Percentiles rank a stretch among this genome's conserved stretches.
phyloP scores from a whole-genome alignment of 2,329 filamentous ascomycete genomes.

The Ophiostoma pallidulum region DNA sequence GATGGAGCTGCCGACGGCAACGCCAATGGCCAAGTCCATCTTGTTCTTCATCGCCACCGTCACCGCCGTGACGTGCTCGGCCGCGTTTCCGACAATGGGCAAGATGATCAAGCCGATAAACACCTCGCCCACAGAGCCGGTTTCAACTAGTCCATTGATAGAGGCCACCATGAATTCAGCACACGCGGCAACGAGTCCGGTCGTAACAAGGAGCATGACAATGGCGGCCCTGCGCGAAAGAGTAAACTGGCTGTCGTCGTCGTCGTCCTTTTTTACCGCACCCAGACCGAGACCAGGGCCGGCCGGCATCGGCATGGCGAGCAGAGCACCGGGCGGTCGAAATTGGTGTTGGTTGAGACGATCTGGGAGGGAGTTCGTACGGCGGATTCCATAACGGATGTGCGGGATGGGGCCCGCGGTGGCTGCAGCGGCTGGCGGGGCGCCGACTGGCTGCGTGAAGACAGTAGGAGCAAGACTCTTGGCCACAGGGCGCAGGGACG shows the following conservation, averaged over 20 bases:
- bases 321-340: slow-evolving; percentile 40
- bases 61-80: slow-evolving; percentile 63
- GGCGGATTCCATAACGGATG: slow-evolving; percentile 55
- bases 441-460: slow-evolving; percentile 43
- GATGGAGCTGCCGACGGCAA: slow-evolving; percentile 61
- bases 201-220: slow-evolving; percentile 53
- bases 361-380: slow-evolving; percentile 66
- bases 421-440: slow-evolving; percentile 19
- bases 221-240: slow-evolving; percentile 49
- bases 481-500: slow-evolving; percentile 52
- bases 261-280: slow-evolving; percentile 16
- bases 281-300: slow-evolving; percentile 25
- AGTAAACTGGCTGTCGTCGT: slow-evolving; percentile 27
- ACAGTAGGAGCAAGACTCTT: slow-evolving; percentile 64
- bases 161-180: slow-evolving; percentile 62
- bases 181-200: slow-evolving; percentile 56
- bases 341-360: slow-evolving; percentile 43
- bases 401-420: slow-evolving; percentile 42
- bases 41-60: slow-evolving; percentile 66
- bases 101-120: slow-evolving; percentile 66
- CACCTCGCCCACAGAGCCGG: slow-evolving; percentile 49
- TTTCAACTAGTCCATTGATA: slow-evolving; percentile 52
- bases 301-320: slow-evolving; percentile 37
- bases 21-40: slow-evolving; percentile 65
- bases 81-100: slow-evolving; percentile 64